Evolutionary conservation across 2,329 filamentous ascomycete genomes (phyloP).

Genomic region (Raffaelea albimanens): DNA sequence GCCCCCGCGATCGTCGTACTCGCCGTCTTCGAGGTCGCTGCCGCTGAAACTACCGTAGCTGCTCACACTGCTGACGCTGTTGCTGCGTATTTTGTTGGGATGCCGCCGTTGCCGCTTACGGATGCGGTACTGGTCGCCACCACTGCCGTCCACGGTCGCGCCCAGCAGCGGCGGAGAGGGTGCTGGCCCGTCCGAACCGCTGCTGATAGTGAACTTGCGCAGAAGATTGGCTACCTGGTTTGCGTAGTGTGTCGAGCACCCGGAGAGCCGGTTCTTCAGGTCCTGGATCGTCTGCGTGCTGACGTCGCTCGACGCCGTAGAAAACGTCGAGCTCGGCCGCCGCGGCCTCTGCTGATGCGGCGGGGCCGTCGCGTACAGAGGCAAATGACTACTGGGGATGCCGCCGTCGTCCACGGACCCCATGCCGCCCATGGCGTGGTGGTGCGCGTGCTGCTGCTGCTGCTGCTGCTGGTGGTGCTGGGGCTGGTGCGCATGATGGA

Average conservation of each 20-base stretch:
- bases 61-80: conserved; percentile 1
- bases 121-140: conserved; percentile 7
- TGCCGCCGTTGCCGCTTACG: conserved; percentile 9
- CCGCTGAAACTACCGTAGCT: conserved; percentile 6
- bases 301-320: conserved; percentile 13
- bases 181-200: conserved; percentile 10
- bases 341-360: conserved; percentile 9
- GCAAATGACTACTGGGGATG: conserved; percentile 6
- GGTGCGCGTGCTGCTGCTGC: conserved; percentile 2
- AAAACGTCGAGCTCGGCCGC: conserved; percentile 10
- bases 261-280: conserved; percentile 26
- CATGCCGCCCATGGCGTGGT: neutral
- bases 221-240: conserved; percentile 17
- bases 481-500: conserved; percentile 7
- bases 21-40: conserved; percentile 4
- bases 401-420: neutral
- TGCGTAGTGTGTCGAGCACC: conserved; percentile 19
- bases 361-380: conserved; percentile 6
- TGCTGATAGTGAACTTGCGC: conserved; percentile 16
- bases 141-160: neutral
- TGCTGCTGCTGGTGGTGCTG: conserved; percentile 1
- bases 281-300: conserved; percentile 18
- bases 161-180: neutral
- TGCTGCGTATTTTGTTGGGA: conserved; percentile 1
- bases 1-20: neutral